Evolutionary conservation across 2,329 filamentous ascomycete species (phyloP).

Genomic region (Penicillium polonicum): DNA sequence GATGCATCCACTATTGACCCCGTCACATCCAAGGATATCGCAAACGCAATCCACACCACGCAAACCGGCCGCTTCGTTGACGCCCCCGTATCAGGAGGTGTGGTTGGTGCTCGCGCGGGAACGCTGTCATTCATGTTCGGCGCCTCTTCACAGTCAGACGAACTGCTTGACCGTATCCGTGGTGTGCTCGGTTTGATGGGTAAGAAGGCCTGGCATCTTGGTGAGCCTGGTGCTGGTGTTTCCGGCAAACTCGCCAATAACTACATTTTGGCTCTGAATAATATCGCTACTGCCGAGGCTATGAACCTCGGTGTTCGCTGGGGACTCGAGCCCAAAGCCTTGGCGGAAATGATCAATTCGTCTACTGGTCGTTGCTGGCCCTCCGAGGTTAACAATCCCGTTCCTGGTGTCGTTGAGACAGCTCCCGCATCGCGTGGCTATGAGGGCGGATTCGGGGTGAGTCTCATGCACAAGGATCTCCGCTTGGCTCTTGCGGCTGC

Average conservation of each 20-base stretch:
- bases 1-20: constrained; percentile 97
- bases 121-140: constrained; percentile 97
- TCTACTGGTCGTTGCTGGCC: constrained; percentile 97
- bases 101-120: constrained; percentile 83
- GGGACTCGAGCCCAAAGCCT: constrained; percentile 62
- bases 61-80: constrained; percentile 79
- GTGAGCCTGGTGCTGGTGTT: constrained; percentile 77
- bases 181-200: constrained; percentile 79
- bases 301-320: constrained; percentile 65
- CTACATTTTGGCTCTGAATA: constrained; percentile 91
- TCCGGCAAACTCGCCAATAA: constrained; percentile 96
- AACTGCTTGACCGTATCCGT: constrained; percentile 63
- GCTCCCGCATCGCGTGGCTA: constrained; percentile 77
- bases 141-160: constrained; percentile 48
- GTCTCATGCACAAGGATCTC: constrained; percentile 78
- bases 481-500: constrained; percentile 71
- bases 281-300: constrained; percentile 69
- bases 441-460: constrained; percentile 71
- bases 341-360: constrained; percentile 86
- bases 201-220: constrained; percentile 79
- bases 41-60: constrained; percentile 64
- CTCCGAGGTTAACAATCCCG: constrained; percentile 92
- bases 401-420: constrained; percentile 74
- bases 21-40: constrained; percentile 74
- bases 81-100: constrained; percentile 94